Evolutionary conservation across 1,284 basidiomycete genomes (phyloP).

Genomic region (Ustilago sp.): DNA sequence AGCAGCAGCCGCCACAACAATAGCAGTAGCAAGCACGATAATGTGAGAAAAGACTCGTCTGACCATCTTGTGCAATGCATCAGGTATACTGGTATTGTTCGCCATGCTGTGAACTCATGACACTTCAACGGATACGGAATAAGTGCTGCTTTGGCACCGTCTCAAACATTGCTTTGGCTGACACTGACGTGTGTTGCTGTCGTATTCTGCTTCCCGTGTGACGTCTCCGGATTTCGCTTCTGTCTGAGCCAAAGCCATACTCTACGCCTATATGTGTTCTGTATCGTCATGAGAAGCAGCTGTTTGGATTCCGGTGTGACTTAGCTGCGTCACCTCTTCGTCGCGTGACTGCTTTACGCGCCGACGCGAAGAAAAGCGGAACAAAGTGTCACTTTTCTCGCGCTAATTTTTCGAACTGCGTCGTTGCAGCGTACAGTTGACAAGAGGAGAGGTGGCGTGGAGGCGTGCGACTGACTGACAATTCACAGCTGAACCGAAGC

Average conservation of each 20-base stretch:
- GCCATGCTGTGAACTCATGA: neutral
- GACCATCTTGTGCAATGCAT: too few relatives aligned
- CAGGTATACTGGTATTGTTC: neutral
- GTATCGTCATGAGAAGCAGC: neutral
- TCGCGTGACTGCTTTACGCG: constrained; percentile 48
- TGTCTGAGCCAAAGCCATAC: neutral
- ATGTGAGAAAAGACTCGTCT: neutral
- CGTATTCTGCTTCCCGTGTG: neutral
- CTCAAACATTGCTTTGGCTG: neutral
- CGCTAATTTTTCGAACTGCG: constrained; percentile 10
- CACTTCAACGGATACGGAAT: neutral
- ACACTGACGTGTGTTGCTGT: neutral
- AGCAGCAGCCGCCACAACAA: constrained; percentile 10
- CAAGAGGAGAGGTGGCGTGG: neutral
- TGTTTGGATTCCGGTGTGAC: neutral
- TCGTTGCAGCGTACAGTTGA: constrained; percentile 15
- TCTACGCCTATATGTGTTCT: neutral
- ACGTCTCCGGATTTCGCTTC: neutral
- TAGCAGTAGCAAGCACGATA: constrained; percentile 2
- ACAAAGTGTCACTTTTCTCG: constrained; percentile 36
- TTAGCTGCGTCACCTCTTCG: constrained; percentile 6
- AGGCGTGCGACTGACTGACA: neutral
- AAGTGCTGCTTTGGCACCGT: neutral
- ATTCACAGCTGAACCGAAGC: constrained; percentile 15
- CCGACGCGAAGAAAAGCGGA: constrained; percentile 11